These are phyloP conservation scores for Tolypocladium capitatum DNA, from an alignment of 2,329 filamentous ascomycete genomes.

Conservation along the genomic window DNA sequence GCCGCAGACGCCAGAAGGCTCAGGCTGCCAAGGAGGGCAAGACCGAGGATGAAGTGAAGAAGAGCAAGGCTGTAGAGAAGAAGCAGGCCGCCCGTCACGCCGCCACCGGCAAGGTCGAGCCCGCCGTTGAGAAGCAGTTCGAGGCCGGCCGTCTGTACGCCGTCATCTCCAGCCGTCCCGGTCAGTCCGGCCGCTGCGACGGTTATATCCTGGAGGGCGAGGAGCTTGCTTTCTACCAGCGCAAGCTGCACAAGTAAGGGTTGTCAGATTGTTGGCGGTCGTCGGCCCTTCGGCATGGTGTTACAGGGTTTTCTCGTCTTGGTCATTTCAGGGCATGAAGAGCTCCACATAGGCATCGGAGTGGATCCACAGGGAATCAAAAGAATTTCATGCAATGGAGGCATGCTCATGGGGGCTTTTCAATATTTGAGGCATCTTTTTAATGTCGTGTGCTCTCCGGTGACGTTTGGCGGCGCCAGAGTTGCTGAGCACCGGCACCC, in stretches of 20 bases:
- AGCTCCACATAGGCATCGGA: slow-evolving; percentile 24
- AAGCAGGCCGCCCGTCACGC: slow-evolving; percentile 87
- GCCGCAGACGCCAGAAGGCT: slow-evolving; percentile 85
- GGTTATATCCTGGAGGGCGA: slow-evolving; percentile 98
- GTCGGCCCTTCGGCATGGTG: slow-evolving; percentile 20
- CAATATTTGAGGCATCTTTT: neutral
- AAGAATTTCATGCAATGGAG: slow-evolving; percentile 20
- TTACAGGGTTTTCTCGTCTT: slow-evolving; percentile 24
- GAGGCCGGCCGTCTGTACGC: slow-evolving; percentile 97
- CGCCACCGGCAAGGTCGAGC: slow-evolving; percentile 82
- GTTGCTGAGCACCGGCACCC: neutral
- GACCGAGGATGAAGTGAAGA: slow-evolving; percentile 63
- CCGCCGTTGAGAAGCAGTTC: slow-evolving; percentile 92
- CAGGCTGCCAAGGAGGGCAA: slow-evolving; percentile 44
- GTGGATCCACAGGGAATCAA: slow-evolving; percentile 25
- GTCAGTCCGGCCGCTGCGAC: slow-evolving; percentile 92
- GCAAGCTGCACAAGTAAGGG: slow-evolving; percentile 93
- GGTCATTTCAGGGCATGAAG: slow-evolving; percentile 21
- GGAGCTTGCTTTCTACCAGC: slow-evolving; percentile 99
- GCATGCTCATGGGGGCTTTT: neutral
- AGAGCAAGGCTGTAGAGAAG: slow-evolving; percentile 89
- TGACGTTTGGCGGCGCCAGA: too few relatives aligned
- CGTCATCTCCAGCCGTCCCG: slow-evolving; percentile 81
- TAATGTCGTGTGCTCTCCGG: too few relatives aligned
- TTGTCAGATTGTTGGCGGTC: slow-evolving; percentile 5